These are phyloP conservation scores for Hypsizygus marmoreus DNA, from an alignment of 768 basidiomycete species.

Conservation along the genomic window DNA sequence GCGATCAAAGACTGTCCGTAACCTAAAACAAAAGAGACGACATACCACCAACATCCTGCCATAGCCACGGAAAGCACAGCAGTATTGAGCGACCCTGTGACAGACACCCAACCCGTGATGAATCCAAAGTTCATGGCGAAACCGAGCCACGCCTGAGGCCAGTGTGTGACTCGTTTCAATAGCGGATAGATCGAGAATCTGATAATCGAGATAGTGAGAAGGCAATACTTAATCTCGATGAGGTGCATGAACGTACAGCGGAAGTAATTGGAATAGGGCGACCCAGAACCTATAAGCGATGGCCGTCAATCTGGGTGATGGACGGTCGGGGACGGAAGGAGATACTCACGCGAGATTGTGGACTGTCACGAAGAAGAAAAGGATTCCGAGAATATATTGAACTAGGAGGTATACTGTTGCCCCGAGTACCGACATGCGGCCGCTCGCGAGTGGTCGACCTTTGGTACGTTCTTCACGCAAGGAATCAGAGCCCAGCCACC, in stretches of 20 bases:
- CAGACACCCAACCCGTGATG: slow-evolving; percentile 48
- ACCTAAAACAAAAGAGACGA: slow-evolving; percentile 3
- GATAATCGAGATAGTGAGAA: not conserved
- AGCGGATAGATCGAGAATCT: slow-evolving; percentile 53
- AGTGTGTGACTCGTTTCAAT: slow-evolving; percentile 56
- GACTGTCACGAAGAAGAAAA: slow-evolving; percentile 34
- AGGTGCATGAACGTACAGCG: slow-evolving; percentile 36
- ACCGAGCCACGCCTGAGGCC: slow-evolving; percentile 66
- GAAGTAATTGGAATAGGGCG: slow-evolving; percentile 47
- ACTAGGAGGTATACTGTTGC: slow-evolving; percentile 41
- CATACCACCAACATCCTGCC: slow-evolving; percentile 49
- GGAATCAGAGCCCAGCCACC: not conserved
- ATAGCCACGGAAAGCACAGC: slow-evolving; percentile 36
- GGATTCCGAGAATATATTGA: slow-evolving; percentile 42
- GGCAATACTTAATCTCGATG: not conserved
- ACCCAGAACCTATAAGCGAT: slow-evolving; percentile 34
- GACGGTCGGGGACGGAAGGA: not conserved
- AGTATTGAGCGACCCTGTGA: slow-evolving; percentile 32
- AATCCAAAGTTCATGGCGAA: slow-evolving; percentile 60
- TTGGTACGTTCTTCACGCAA: slow-evolving; percentile 44
- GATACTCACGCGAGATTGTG: slow-evolving; percentile 18
- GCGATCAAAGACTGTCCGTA: no score
- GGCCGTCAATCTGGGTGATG: not conserved
- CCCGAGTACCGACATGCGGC: slow-evolving; percentile 44
- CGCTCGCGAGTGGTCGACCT: slow-evolving; percentile 49